These are phyloP conservation scores for Penicillium subrubescens DNA, from an alignment of 495 filamentous ascomycete genomes.

Conservation along the genomic window DNA sequence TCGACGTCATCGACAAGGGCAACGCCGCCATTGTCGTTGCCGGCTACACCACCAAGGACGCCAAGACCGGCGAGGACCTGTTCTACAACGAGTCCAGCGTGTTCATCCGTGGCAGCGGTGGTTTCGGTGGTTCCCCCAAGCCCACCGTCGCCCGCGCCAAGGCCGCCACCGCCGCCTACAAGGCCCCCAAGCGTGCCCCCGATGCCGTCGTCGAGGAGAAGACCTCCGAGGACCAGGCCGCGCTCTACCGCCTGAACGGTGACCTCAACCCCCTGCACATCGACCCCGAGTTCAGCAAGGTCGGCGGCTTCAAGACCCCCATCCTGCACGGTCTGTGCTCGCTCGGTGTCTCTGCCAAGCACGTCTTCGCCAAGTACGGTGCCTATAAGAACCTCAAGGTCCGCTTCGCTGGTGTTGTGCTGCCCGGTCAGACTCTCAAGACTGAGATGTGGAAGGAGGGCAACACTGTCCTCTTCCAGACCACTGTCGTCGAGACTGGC, in stretches of 20 bases:
- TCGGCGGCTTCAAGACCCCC: constrained; percentile 92
- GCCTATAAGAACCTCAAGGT: constrained; percentile 94
- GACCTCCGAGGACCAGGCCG: constrained; percentile 92
- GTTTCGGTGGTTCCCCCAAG: constrained; percentile 87
- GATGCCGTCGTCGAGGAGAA: constrained; percentile 85
- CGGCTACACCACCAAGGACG: constrained; percentile 80
- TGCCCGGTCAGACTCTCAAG: constrained; percentile 89
- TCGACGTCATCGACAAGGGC: constrained; percentile 96
- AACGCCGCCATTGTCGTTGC: constrained; percentile 82
- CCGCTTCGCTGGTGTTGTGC: constrained; percentile 87
- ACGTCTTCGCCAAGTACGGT: constrained; percentile 82
- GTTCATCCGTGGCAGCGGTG: constrained; percentile 90
- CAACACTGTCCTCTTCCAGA: constrained; percentile 87
- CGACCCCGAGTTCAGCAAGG: constrained; percentile 90
- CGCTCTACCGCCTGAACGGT: constrained; percentile 89
- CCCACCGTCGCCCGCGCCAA: constrained; percentile 67
- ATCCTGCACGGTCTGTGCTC: constrained; percentile 97
- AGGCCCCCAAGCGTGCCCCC: constrained; percentile 72
- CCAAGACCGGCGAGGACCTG: constrained; percentile 75
- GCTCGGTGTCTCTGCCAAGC: constrained; percentile 89
- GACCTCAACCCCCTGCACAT: constrained; percentile 95
- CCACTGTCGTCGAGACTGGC: constrained; percentile 92
- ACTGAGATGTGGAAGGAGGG: constrained; percentile 99
- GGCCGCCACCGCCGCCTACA: constrained; percentile 74
- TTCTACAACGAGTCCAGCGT: constrained; percentile 96